A percentile compares a stretch with the other conserved stretches of the same genome.
These are phyloP conservation scores for Epichloe glyceriae DNA, from an alignment of 2,329 filamentous ascomycete species.

Conservation along the genomic window DNA sequence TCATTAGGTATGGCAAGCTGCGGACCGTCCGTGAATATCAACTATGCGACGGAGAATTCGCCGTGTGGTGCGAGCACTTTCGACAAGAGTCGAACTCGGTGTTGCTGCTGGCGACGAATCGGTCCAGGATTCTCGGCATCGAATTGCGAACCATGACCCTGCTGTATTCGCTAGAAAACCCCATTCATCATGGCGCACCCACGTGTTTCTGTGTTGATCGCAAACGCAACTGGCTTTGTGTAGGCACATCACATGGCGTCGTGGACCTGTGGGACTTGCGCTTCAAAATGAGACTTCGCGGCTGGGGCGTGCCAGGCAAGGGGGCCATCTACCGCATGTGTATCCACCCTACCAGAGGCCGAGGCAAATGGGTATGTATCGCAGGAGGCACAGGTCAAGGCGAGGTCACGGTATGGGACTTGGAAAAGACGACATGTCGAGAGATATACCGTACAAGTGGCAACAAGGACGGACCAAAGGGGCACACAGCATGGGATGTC, in stretches of 20 bases:
- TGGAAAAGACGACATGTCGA: conserved; percentile 78
- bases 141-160: conserved; percentile 79
- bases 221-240: conserved; percentile 76
- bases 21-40: conserved; percentile 68
- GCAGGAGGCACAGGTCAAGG: conserved; percentile 76
- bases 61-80: conserved; percentile 87
- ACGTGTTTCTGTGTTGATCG: conserved; percentile 85
- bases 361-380: conserved; percentile 76
- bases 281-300: conserved; percentile 79
- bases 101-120: conserved; percentile 74
- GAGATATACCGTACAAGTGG: conserved; percentile 72
- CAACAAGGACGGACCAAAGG: conserved; percentile 45
- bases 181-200: conserved; percentile 79
- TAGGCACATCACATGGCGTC: conserved; percentile 87
- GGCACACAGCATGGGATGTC: conserved; percentile 74
- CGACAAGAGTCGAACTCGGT: conserved; percentile 71
- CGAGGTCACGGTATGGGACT: conserved; percentile 90
- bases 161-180: conserved; percentile 71
- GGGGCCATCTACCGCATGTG: conserved; percentile 67
- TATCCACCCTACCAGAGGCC: conserved; percentile 65
- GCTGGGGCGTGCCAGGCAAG: conserved; percentile 76
- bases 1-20: conserved; percentile 66
- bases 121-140: conserved; percentile 68
- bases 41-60: conserved; percentile 60
- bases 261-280: conserved; percentile 91